Evolutionary conservation across 2,329 filamentous ascomycete genomes (phyloP).

Genomic region (Fusarium sp.): DNA sequence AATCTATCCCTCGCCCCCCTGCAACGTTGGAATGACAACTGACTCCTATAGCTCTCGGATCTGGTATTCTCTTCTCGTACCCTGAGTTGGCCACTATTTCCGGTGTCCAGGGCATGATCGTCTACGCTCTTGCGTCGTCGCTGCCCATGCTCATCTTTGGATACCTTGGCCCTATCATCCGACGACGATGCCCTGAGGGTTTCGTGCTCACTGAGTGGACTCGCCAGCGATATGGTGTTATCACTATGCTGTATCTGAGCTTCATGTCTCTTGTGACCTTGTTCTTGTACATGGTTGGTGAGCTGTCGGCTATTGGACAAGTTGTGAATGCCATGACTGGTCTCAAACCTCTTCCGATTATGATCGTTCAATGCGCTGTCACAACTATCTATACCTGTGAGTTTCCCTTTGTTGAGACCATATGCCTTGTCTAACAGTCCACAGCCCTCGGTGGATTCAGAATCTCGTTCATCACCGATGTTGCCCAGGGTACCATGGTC

Average conservation of each 20-base stretch:
- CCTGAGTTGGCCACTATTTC: constrained; percentile 81
- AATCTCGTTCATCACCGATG: constrained; percentile 85
- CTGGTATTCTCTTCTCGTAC: constrained; percentile 83
- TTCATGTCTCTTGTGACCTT: constrained; percentile 81
- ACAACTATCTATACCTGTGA: constrained; percentile 86
- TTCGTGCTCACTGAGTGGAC: constrained; percentile 89
- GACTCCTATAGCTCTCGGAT: constrained; percentile 75
- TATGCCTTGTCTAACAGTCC: neutral
- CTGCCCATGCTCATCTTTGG: constrained; percentile 80
- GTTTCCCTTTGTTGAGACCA: constrained; percentile 22
- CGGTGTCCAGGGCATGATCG: constrained; percentile 78
- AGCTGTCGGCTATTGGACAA: constrained; percentile 82
- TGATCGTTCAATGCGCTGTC: constrained; percentile 79
- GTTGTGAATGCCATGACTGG: constrained; percentile 79
- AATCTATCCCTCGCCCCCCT: constrained; percentile 43
- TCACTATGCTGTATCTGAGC: constrained; percentile 77
- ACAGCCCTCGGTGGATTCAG: constrained; percentile 80
- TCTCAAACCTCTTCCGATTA: constrained; percentile 74
- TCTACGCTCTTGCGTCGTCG: constrained; percentile 77
- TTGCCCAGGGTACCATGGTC: constrained; percentile 82
- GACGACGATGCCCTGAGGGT: constrained; percentile 80
- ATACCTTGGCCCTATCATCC: constrained; percentile 77
- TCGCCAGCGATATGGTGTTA: constrained; percentile 75
- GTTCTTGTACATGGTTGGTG: constrained; percentile 87
- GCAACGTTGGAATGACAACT: constrained; percentile 45